Conservation (phyloP, 2,329 filamentous ascomycete genomes). For the Fusarium circinatum region DNA sequence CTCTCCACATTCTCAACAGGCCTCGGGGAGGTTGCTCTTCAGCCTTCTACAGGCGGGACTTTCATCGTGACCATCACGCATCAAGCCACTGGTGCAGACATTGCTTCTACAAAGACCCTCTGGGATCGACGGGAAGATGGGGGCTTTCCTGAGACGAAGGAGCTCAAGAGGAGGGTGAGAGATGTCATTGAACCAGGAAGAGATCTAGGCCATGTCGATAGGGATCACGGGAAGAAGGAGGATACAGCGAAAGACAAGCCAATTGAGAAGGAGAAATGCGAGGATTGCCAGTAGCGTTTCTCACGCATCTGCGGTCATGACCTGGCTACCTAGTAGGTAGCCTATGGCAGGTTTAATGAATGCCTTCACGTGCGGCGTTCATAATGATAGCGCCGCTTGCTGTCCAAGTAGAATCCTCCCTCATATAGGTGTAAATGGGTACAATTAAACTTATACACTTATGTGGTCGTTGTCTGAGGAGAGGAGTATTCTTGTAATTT, state of each 20-base stretch:
- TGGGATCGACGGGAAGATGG: constrained; percentile 91
- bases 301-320: background rate
- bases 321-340: background rate
- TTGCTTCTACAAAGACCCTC: constrained; percentile 62
- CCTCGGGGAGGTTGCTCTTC: constrained; percentile 87
- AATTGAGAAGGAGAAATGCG: constrained; percentile 32
- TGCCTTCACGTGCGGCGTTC: background rate
- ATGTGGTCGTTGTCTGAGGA: background rate
- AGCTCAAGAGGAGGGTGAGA: constrained; percentile 84
- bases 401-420: background rate
- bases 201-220: constrained; percentile 84
- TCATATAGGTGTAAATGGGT: background rate
- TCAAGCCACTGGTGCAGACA: constrained; percentile 44
- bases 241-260: constrained; percentile 1
- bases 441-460: background rate
- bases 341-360: background rate
- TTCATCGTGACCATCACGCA: constrained; percentile 77
- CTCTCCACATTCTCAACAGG: constrained; percentile 88
- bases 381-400: background rate
- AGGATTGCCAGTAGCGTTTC: constrained; percentile 43
- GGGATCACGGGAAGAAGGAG: constrained; percentile 50
- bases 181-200: constrained; percentile 83
- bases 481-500: background rate
- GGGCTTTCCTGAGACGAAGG: constrained; percentile 94
- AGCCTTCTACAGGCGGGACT: constrained; percentile 84